Evolutionary conservation across 2,329 filamentous ascomycete species (phyloP), one percentile per base, ranked within the genome.

Genomic region (Stagonosporopsis cucurbitacearum): DNA sequence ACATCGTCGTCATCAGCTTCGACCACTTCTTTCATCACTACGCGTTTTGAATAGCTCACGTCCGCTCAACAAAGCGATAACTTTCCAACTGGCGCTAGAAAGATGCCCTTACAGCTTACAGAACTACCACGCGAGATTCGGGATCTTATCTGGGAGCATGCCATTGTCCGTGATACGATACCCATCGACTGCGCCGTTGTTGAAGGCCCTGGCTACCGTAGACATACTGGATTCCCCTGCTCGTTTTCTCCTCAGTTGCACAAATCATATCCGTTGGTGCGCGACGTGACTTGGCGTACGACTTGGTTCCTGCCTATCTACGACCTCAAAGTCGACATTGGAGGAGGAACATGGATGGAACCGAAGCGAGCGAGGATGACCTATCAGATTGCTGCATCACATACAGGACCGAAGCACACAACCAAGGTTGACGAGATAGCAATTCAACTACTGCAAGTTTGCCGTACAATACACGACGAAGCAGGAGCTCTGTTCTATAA

Each of bases 401-500:
- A 35, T 8, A 11, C 35, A 19, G 36, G 22, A 15, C 47, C 50
- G 5, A 35, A 49, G 19, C 22, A 22, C n/a, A 26, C 42, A 19
- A 19, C 43, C 20, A 7, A 12, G 4, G n/a, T 22, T 9, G 48
- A 48, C 9, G 40, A 23, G 9, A 50, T 64, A 37, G 43, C 57
- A 9, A 35, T 62, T 15, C 47, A 57, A 11, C 20, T 66, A 22
- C 35, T 69, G 23, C 61, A 57, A 32, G 60, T 65, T 2, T 68
- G 64, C 43, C 61, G 59, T 23, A 64, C 64, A 35, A 45, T 69
- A 5, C 60, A 68, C 25, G 8, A n/a, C 8, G 69, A 71, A 45
- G 65, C 66, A 17, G 46, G 44, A 19, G 50, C 62, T 15, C 22
- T 65, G 11, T 68, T 70, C 48, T 70, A 70, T 41, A 45, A 58